These are phyloP conservation scores for Talaromyces nanjingensis DNA, from an alignment of 495 filamentous ascomycete genomes.

Conservation along the genomic window DNA sequence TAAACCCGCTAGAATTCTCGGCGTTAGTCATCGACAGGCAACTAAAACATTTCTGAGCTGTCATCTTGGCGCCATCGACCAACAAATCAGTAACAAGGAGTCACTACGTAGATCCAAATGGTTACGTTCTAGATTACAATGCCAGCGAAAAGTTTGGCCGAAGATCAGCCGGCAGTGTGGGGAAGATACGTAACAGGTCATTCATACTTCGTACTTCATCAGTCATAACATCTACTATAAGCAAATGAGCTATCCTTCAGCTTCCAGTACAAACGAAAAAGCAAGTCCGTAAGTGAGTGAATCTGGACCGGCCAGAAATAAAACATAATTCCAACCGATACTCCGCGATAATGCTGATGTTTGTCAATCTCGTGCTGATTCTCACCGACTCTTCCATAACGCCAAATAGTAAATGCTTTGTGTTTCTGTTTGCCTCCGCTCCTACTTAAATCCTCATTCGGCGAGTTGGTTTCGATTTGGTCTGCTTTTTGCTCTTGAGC, in stretches of 20 bases:
- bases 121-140: neutral
- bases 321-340: neutral
- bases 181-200: neutral
- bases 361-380: neutral
- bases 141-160: neutral
- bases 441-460: neutral
- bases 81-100: too few relatives aligned
- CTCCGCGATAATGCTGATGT: neutral
- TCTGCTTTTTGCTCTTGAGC: neutral
- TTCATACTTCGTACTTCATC: neutral
- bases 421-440: neutral
- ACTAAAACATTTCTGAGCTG: neutral
- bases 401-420: neutral
- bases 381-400: neutral
- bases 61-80: neutral
- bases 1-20: neutral
- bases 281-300: neutral
- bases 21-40: neutral
- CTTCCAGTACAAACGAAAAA: neutral
- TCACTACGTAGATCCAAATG: neutral
- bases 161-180: neutral
- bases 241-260: neutral
- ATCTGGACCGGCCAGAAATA: neutral
- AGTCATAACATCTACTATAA: neutral
- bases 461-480: neutral